Evolutionary conservation across 164 flowering plant species (phyloP).

Genomic region (Magnolia changhungtana): DNA sequence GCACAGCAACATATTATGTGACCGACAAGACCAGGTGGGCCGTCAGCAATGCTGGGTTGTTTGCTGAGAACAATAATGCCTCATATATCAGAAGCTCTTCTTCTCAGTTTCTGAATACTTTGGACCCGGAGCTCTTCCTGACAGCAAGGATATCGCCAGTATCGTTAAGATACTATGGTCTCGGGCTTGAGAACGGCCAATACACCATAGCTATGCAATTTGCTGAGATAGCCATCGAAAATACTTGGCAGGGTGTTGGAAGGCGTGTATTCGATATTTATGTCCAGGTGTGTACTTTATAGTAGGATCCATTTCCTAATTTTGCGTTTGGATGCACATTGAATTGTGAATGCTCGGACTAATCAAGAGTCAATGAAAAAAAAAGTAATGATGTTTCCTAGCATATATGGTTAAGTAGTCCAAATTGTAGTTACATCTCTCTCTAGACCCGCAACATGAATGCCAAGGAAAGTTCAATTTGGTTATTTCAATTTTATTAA

Average conservation of each 20-base stretch:
- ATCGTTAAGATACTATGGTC: slow-evolving; percentile 72
- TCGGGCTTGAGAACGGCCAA: slow-evolving; percentile 78
- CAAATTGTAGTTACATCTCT: too few species aligned
- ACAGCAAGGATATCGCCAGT: slow-evolving; percentile 67
- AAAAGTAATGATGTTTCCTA: too few species aligned
- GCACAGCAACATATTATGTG: slow-evolving; percentile 63
- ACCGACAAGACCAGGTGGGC: slow-evolving; percentile 53
- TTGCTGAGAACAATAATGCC: slow-evolving; percentile 34
- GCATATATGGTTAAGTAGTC: too few species aligned
- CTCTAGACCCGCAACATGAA: background rate
- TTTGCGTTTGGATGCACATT: background rate
- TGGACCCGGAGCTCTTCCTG: slow-evolving; percentile 64
- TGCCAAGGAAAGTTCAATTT: too few species aligned
- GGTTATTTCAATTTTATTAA: too few species aligned
- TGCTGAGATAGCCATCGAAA: slow-evolving; percentile 40
- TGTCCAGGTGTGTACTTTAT: slow-evolving; percentile 47
- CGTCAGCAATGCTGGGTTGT: slow-evolving; percentile 68
- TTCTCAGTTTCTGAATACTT: slow-evolving; percentile 43
- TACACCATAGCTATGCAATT: slow-evolving; percentile 66
- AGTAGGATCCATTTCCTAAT: background rate
- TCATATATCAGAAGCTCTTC: slow-evolving; percentile 23
- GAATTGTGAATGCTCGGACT: background rate
- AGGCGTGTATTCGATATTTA: slow-evolving; percentile 71
- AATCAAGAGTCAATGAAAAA: background rate
- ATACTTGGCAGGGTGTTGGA: slow-evolving; percentile 58